Evolutionary conservation across 371 early-diverging fungal genomes (phyloP).

Genomic region (Rhizopus sp.): DNA sequence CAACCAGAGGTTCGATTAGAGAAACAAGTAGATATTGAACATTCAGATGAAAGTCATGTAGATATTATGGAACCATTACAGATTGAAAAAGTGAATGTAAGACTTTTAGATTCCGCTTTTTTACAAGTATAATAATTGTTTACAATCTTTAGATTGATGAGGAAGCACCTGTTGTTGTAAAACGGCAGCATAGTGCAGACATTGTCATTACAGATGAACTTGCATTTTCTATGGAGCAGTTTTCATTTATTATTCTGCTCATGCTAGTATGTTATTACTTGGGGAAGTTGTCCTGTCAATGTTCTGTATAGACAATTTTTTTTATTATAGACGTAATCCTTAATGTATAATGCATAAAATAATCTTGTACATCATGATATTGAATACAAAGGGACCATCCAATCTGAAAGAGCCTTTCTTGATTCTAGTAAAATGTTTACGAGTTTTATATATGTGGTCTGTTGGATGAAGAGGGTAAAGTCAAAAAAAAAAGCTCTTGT

Average conservation of each 20-base stretch:
- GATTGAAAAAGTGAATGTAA: background rate
- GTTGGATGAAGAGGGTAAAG: too few relatives aligned
- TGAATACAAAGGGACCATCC: too few relatives aligned
- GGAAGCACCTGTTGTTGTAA: background rate
- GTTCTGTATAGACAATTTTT: constrained; percentile 12
- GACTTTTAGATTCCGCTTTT: background rate
- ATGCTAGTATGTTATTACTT: constrained; percentile 51
- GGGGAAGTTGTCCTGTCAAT: constrained; percentile 51
- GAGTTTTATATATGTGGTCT: too few relatives aligned
- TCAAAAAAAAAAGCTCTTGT: too few relatives aligned
- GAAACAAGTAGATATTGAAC: constrained; percentile 1
- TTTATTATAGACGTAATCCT: background rate
- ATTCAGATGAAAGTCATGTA: background rate
- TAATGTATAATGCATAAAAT: too few relatives aligned
- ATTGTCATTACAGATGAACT: constrained; percentile 45
- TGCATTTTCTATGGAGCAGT: constrained; percentile 45
- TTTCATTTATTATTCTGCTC: constrained; percentile 38
- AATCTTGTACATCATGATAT: too few relatives aligned
- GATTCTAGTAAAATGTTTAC: too few relatives aligned
- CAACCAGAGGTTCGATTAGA: constrained; percentile 3
- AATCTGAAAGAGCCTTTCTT: too few relatives aligned
- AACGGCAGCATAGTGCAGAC: constrained; percentile 31
- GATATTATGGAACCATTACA: background rate
- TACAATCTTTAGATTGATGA: background rate
- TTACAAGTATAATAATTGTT: background rate